These are phyloP conservation scores for Trypanosoma conorhini DNA, from an alignment of 208 protist genomes.

Conservation along the genomic window DNA sequence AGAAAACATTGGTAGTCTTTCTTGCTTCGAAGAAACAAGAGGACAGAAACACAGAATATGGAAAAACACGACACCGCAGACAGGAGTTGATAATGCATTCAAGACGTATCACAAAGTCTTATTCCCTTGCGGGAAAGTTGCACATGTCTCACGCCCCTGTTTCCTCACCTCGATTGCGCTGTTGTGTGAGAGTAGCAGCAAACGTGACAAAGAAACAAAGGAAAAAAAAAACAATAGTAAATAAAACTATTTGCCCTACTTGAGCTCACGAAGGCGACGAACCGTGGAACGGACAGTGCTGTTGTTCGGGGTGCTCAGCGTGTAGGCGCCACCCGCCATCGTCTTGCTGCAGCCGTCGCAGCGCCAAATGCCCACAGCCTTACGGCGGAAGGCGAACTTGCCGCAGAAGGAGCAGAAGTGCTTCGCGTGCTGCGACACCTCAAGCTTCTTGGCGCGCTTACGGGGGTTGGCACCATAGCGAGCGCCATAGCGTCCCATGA, in stretches of 20 bases:
- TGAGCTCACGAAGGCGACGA: slow-evolving; percentile 97
- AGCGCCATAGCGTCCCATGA: slow-evolving; percentile 99
- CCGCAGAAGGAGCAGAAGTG: slow-evolving; percentile 99
- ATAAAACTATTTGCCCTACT: slow-evolving; percentile 27
- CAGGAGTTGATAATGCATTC: background rate
- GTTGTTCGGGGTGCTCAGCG: slow-evolving; percentile 95
- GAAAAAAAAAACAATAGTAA: slow-evolving; percentile 10
- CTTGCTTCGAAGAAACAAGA: slow-evolving; percentile 10
- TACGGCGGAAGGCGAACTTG: slow-evolving; percentile 97
- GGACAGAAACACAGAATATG: slow-evolving; percentile 14
- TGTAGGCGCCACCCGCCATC: slow-evolving; percentile 98
- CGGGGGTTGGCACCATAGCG: slow-evolving; percentile 99
- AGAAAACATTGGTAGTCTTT: slow-evolving; percentile 71
- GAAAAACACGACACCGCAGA: slow-evolving; percentile 1
- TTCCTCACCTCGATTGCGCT: background rate
- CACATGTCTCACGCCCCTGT: background rate
- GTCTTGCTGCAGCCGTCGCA: slow-evolving; percentile 97
- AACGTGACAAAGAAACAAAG: slow-evolving; percentile 19
- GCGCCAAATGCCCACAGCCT: slow-evolving; percentile 99
- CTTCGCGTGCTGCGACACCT: slow-evolving; percentile 98
- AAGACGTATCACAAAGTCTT: background rate
- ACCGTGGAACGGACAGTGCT: slow-evolving; percentile 97
- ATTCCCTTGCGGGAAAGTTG: slow-evolving; percentile 1
- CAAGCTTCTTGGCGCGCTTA: slow-evolving; percentile 99
- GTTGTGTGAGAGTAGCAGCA: background rate